Evolutionary conservation across 176 grass and related monocot genomes (phyloP), one percentile per base, ranked within the genome.

Genomic region (Oryza longistaminata): DNA sequence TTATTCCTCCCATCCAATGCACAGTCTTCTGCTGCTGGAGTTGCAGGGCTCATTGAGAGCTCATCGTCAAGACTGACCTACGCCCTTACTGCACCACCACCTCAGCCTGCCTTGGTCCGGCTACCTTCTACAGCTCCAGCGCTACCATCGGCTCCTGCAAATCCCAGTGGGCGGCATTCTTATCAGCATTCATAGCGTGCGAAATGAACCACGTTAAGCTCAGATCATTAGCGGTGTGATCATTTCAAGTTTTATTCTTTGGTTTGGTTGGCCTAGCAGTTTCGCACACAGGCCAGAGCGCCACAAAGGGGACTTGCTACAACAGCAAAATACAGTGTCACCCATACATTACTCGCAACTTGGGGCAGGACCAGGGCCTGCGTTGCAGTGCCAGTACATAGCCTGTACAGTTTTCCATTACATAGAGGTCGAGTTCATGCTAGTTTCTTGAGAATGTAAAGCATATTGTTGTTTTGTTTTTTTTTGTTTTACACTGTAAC

Each of bases 1-100:
- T 89, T 99, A 58, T 99, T 99, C 75, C 96, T 99, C 42, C 96
- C 96, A 69, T 96, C 96, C 15, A 96, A 96, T 53, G 96, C 96
- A 75, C 96, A 96, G 84, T 87, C 93, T 22, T 93, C 93, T 62
- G 93, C 96, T 44, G 93, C 93, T 43, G 96, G 96, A 86, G 93
- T 99, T 82, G 96, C 93, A 64, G 96, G 96, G 45, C 92, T 99
- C 42, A 96, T 99, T 12, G 96, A 99, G 77, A 99, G 91, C 60
- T 91, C 96, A n/a, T 89, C 93, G 58, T 96, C 96, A 77, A 93
- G 84, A 49, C 90, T 94, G 19, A 86, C 90, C 12, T 99, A 99
- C 52, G 91, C 96, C 53, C 85, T 99, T 37, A 90, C 91, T 19
- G 96, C 91, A 14, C 96, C 96, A 0, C 87, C 93, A 37, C 81